Evolutionary conservation across 169 alveolate species (phyloP), one percentile per base, ranked within the genome.

Genomic region (Eimeria acervulina): DNA sequence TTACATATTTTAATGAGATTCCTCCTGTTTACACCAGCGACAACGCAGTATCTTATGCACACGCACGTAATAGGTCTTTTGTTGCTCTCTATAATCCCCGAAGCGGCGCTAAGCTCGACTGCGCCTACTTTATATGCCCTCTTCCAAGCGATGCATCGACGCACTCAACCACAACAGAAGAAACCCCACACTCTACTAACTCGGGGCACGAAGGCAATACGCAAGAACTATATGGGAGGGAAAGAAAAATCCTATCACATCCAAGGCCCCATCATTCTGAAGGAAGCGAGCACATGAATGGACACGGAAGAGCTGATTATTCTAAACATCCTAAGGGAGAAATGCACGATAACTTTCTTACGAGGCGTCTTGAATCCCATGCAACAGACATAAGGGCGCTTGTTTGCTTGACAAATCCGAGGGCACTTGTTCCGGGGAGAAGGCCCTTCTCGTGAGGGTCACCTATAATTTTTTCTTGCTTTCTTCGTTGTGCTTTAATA

Each of bases 361-460:
- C 10, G 12, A 0, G 36, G 21, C 74, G 8, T 36, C 38, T 63
- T n/a, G 38, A n/a, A 63, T 23, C 84, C 33, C 10, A 12, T 15
- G 17, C 84, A 15, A 31, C 17, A 17, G 84, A 72, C 15, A 72
- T 40, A n/a, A 51, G 51, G 52, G 84, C 84, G 6, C 84, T 72
- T 72, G 84, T 72, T 40, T 72, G 84, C 28, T 36, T 72, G 84
- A 36, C 84, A 21, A 33, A 19, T 36, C 84, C 84, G 36, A 19
- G 13, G 26, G 84, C 52, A 8, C 84, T 72, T 19, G 84, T 38
- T 6, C 17, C 52, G 26, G 84, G 84, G 15, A 72, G 51, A n/a
- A 33, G 84, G 51, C 84, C 84, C 52, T 72, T 72, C 84, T 72
- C 84, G 84, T 72, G 51, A 40, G 84, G 21, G 21, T 31, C 68